A percentile compares a stretch with the other conserved stretches of the same genome.
Conservation (phyloP, 768 basidiomycete genomes). For the Boletus bicolor region DNA sequence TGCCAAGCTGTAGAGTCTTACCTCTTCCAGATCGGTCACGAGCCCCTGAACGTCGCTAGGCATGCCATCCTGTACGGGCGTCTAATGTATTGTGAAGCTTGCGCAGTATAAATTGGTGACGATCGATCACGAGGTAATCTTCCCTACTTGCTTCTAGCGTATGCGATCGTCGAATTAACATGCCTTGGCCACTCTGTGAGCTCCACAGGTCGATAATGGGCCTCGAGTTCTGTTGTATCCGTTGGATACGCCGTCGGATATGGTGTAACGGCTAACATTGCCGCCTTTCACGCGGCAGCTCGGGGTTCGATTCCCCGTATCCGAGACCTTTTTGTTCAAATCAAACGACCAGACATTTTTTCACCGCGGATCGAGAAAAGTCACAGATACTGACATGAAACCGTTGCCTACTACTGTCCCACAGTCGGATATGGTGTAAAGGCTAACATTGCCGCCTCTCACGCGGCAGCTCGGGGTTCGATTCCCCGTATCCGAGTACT, state of each 20-base stretch:
- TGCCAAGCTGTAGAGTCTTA: conserved; percentile 26
- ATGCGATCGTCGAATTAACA: neutral
- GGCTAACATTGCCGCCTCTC: conserved; percentile 68
- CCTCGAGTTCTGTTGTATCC: neutral
- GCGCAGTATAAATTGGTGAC: neutral
- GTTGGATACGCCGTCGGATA: conserved; percentile 33
- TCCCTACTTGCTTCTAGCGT: neutral
- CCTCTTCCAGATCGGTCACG: neutral
- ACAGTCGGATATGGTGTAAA: conserved; percentile 56
- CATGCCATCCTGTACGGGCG: conserved; percentile 29
- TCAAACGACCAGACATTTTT: too few species aligned
- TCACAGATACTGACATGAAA: too few species aligned
- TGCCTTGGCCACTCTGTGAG: too few species aligned
- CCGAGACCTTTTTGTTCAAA: conserved; percentile 16
- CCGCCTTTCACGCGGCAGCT: conserved; percentile 56
- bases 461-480: conserved; percentile 44
- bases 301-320: conserved; percentile 37
- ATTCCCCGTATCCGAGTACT: conserved; percentile 31
- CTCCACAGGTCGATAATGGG: too few species aligned
- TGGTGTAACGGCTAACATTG: conserved; percentile 69
- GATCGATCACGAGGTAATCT: neutral
- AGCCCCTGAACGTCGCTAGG: neutral
- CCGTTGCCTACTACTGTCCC: too few species aligned
- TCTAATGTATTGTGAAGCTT: neutral
- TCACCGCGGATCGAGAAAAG: neutral